These are phyloP conservation scores for Sporothrix euskadiensis DNA, from an alignment of 2,329 filamentous ascomycete species.

Conservation along the genomic window DNA sequence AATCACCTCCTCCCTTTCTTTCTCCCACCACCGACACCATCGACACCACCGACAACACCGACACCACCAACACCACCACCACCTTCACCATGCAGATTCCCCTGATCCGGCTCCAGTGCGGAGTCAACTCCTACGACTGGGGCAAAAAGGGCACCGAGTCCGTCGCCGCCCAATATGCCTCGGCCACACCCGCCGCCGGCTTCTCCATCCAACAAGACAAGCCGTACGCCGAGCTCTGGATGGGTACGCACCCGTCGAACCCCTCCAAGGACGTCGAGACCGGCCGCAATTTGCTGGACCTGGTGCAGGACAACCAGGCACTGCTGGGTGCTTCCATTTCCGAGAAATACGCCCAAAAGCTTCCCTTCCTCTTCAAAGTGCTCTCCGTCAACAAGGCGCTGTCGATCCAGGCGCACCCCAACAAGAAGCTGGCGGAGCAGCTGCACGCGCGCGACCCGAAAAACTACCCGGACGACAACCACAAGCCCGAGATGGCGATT, in stretches of 20 bases:
- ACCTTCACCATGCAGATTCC: constrained; percentile 67
- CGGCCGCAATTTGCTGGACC: constrained; percentile 79
- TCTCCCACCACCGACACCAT: neutral
- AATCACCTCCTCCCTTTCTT: neutral
- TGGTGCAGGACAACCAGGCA: constrained; percentile 82
- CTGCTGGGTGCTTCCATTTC: constrained; percentile 74
- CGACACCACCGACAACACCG: neutral
- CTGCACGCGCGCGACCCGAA: constrained; percentile 82
- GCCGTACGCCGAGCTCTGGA: constrained; percentile 94
- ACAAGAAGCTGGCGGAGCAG: constrained; percentile 89
- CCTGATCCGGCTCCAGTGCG: constrained; percentile 81
- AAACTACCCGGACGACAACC: constrained; percentile 98
- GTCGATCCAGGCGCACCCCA: constrained; percentile 94
- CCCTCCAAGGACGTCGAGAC: constrained; percentile 87
- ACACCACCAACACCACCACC: neutral
- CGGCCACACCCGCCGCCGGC: constrained; percentile 73
- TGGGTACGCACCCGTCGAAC: constrained; percentile 96
- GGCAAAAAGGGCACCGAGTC: constrained; percentile 88
- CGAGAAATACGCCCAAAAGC: constrained; percentile 73
- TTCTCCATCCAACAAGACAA: constrained; percentile 81
- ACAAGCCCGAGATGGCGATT: constrained; percentile 99
- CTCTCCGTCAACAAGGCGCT: constrained; percentile 93
- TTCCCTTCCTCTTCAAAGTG: constrained; percentile 98
- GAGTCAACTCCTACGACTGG: constrained; percentile 99
- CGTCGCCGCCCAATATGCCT: constrained; percentile 84